A percentile compares a stretch with the other conserved stretches of the same genome.
phyloP scores from a whole-genome alignment of 2,329 filamentous ascomycete species.

The Fusarium illudens region DNA sequence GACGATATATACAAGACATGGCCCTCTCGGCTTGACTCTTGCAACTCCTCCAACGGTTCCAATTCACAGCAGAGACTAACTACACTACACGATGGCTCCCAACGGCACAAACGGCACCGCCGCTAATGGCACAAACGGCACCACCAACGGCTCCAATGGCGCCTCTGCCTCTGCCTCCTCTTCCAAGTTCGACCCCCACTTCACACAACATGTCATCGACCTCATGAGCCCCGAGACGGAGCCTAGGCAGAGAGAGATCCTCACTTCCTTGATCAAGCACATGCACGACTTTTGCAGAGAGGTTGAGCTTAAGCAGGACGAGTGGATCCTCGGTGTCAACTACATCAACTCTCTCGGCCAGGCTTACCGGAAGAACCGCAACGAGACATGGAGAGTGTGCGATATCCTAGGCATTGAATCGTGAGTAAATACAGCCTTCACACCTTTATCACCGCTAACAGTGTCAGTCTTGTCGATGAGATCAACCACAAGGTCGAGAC shows the following conservation, averaged over 20 bases:
- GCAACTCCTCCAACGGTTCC: neutral
- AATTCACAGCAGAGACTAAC: neutral
- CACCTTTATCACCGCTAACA: neutral
- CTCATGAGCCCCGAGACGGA: slow-evolving; percentile 75
- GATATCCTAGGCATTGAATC: slow-evolving; percentile 79
- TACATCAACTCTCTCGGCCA: slow-evolving; percentile 80
- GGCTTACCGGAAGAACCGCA: slow-evolving; percentile 71
- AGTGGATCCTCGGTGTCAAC: slow-evolving; percentile 79
- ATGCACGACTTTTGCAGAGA: slow-evolving; percentile 83
- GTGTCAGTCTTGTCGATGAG: slow-evolving; percentile 49
- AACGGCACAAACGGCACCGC: slow-evolving; percentile 30
- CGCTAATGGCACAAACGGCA: slow-evolving; percentile 18
- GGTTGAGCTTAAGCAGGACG: slow-evolving; percentile 77
- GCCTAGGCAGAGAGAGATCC: slow-evolving; percentile 70
- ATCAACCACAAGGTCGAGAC: slow-evolving; percentile 71
- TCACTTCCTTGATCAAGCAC: slow-evolving; percentile 72
- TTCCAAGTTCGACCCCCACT: slow-evolving; percentile 74
- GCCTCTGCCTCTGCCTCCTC: neutral
- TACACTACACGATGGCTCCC: slow-evolving; percentile 25
- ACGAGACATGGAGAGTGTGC: slow-evolving; percentile 77
- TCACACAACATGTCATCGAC: slow-evolving; percentile 77
- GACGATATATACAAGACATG: neutral
- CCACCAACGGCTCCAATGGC: slow-evolving; percentile 3
- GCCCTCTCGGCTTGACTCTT: neutral
- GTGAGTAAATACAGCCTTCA: slow-evolving; percentile 51